These are phyloP conservation scores for Dactylonectria estremocensis DNA, from an alignment of 2,329 filamentous ascomycete species.

Conservation along the genomic window DNA sequence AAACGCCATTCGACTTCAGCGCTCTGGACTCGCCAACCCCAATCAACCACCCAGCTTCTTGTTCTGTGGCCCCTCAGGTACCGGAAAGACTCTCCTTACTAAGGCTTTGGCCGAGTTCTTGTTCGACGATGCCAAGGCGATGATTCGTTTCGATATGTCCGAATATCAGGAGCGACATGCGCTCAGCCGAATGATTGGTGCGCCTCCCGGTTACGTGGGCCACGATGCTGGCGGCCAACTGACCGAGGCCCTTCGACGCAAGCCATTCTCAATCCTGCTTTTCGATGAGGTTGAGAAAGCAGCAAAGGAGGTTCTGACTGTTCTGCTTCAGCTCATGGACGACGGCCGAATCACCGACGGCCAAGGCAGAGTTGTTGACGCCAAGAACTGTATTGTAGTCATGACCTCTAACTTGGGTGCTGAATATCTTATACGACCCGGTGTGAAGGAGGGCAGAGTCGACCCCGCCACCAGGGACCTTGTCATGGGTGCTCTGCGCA, in stretches of 20 bases:
- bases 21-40: constrained; percentile 94
- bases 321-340: constrained; percentile 99
- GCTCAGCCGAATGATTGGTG: constrained; percentile 96
- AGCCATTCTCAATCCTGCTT: constrained; percentile 96
- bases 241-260: constrained; percentile 92
- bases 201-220: constrained; percentile 95
- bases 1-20: constrained; percentile 95
- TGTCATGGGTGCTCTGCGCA: constrained; percentile 90
- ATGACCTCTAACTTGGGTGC: constrained; percentile 99
- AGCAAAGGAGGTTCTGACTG: constrained; percentile 96
- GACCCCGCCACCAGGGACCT: constrained; percentile 89
- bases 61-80: constrained; percentile 98
- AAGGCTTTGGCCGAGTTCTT: constrained; percentile 98
- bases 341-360: constrained; percentile 98
- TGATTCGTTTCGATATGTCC: constrained; percentile 99
- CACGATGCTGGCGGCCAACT: constrained; percentile 97
- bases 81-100: constrained; percentile 96
- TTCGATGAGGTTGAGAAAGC: constrained; percentile 99
- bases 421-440: constrained; percentile 88
- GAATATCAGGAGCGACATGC: constrained; percentile 99
- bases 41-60: constrained; percentile 98
- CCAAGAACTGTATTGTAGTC: constrained; percentile 98
- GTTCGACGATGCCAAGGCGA: constrained; percentile 96
- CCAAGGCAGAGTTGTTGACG: constrained; percentile 94
- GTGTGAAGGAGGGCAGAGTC: constrained; percentile 85